Evolutionary conservation across 164 flowering plant species (phyloP), one percentile per base, ranked within the genome.

Genomic region (Magnolia changhungtana): DNA sequence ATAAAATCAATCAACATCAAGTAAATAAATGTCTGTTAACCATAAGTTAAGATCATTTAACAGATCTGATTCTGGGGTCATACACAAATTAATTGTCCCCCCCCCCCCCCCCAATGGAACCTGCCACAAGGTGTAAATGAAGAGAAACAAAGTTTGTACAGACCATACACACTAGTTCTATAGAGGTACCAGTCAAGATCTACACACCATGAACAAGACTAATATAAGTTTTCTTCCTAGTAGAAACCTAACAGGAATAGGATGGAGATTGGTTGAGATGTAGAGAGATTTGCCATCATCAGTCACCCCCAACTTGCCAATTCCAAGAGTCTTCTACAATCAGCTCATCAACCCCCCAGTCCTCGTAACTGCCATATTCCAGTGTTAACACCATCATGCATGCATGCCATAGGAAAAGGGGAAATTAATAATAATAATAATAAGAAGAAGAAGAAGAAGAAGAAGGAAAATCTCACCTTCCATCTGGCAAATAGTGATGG

Each of bases 271-370:
- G 4, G 9, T 29, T 50, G n/a, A 71, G 10, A 11, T 55, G 61
- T 65, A 65, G 67, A 21, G 67, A 65, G 45, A 37, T 37, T 37
- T 65, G 23, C 20, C 45, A 23, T 13, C 55, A 78, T 86, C 80
- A 88, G 80, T 88, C 95, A 16, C 96, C 97, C 18, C 97, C 98
- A 7, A 95, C 98, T 78, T 95, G 98, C 80, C 97, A 88, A 87
- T 91, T 95, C 98, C 98, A 95, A 0, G 97, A 89, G 75, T 95
- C 98, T 79, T 95, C 98, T 66, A 95, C 98, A 51, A 92, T 95
- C 82, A 94, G 75, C 78, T 94, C 98, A 85, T 94, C 96, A 7
- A 94, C 98, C 49, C 97, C 97, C 97, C 98, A 94, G 69, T 94
- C 98, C 78, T 92, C 98, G 18, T 86, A 92, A 80, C 97, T 94